Percentiles rank a stretch among this genome's conserved stretches.
Conservation (phyloP, 2,329 filamentous ascomycete genomes). For the Aureobasidium sp. region DNA sequence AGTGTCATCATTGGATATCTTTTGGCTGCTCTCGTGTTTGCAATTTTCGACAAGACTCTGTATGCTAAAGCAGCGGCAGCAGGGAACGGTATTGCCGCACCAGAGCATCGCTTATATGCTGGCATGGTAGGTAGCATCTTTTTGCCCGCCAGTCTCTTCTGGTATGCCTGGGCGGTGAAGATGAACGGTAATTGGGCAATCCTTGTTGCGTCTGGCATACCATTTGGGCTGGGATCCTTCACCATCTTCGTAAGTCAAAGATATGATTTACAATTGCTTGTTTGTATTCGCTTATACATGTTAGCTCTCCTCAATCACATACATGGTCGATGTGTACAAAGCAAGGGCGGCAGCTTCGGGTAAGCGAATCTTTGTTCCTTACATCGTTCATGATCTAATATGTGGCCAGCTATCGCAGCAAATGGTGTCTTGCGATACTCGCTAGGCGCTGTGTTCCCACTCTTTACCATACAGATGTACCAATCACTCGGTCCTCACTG, state of each 20-base stretch:
- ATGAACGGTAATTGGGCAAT: constrained; percentile 68
- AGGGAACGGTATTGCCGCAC: constrained; percentile 63
- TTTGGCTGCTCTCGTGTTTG: constrained; percentile 61
- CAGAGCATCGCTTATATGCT: constrained; percentile 71
- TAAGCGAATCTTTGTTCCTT: no score
- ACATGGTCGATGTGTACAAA: constrained; percentile 68
- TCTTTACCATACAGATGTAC: constrained; percentile 55
- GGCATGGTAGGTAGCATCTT: constrained; percentile 68
- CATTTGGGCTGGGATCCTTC: constrained; percentile 69
- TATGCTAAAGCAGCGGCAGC: constrained; percentile 54
- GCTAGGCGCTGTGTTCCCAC: constrained; percentile 81
- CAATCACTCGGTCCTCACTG: no score
- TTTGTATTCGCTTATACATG: no score
- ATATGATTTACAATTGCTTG: no score
- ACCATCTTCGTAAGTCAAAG: no score
- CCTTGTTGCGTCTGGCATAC: constrained; percentile 54
- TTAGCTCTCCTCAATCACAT: no score
- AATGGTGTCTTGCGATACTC: constrained; percentile 84
- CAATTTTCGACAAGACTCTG: constrained; percentile 58
- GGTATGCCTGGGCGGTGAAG: constrained; percentile 70
- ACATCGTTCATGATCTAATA: no score
- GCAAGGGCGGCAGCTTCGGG: no score
- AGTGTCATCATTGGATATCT: constrained; percentile 75
- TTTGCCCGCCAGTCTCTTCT: constrained; percentile 72
- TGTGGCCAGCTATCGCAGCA: constrained; percentile 67